Evolutionary conservation across 2,329 filamentous ascomycete genomes (phyloP), one percentile per base, ranked within the genome.

Genomic region (Aureobasidium namibiae): DNA sequence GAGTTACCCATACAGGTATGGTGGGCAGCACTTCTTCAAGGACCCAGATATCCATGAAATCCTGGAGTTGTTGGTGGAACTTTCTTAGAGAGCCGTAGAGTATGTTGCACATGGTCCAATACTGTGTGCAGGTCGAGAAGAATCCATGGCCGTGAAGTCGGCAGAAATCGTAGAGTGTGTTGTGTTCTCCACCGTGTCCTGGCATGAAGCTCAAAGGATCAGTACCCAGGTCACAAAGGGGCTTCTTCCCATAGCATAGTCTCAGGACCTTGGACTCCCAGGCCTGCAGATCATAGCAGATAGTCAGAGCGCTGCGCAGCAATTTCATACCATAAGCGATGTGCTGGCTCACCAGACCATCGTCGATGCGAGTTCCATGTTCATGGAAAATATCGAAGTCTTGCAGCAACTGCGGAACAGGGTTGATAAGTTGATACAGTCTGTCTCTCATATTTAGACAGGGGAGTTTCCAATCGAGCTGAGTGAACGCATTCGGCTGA

Each of bases 101-200:
- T 10, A 54, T 54, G n/a, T 33, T 54, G 26, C 50, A 54, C 50
- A 54, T 54, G 5, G 50, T 26, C 50, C 50, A 54, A n/a, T 54
- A 54, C 11, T 42, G 36, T 31, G 50, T 44, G 38, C 50, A 54
- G 9, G 29, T 42, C 3, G 50, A 41, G 10, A 54, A 44, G 18
- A 54, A 44, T 1, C 50, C 50, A 42, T 42, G 16, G 6, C 50
- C 50, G 11, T 42, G 26, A 14, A 24, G 29, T 8, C 36, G 31
- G 18, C 38, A 44, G 13, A 42, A 24, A 44, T 33, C 24, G 11
- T 33, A 54, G 13, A 54, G 31, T 2, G 34, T 26, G 10, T n/a
- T 5, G n/a, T 21, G n/a, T 48, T 34, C 45, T 13, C n/a, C 26
- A 6, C n/a, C n/a, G 1, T 9, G 9, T 48, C 4, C 26, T 34